Evolutionary conservation across 2,329 filamentous ascomycete genomes (phyloP).

Genomic region (Stachybotrys echinatus): DNA sequence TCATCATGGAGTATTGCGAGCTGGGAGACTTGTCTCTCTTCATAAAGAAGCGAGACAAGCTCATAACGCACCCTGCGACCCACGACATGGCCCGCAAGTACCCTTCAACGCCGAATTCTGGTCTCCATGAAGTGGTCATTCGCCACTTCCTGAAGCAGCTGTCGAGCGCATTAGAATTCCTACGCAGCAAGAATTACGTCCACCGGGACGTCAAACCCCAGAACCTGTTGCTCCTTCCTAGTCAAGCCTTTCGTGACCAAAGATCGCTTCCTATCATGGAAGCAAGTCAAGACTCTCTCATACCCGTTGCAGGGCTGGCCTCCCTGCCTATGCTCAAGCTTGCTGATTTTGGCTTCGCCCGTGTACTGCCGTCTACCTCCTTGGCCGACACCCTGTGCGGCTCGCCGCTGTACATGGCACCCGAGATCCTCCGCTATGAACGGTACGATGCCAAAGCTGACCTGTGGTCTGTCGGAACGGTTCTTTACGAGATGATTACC

Average conservation of each 20-base stretch:
- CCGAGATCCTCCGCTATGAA: constrained; percentile 94
- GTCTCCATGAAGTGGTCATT: constrained; percentile 94
- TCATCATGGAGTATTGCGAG: constrained; percentile 98
- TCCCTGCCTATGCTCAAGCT: constrained; percentile 95
- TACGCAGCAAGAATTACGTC: constrained; percentile 79
- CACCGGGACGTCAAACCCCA: constrained; percentile 98
- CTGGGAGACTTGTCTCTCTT: constrained; percentile 91
- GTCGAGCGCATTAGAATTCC: constrained; percentile 82
- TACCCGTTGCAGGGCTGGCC: constrained; percentile 72
- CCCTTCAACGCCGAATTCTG: constrained; percentile 73
- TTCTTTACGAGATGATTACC: constrained; percentile 91
- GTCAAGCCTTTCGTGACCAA: constrained; percentile 62
- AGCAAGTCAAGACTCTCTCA: constrained; percentile 73
- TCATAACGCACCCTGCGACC: constrained; percentile 74
- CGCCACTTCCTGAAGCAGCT: constrained; percentile 96
- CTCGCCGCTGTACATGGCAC: constrained; percentile 97
- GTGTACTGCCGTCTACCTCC: constrained; percentile 83
- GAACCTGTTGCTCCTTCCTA: constrained; percentile 85
- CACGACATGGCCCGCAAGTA: constrained; percentile 92
- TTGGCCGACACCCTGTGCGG: constrained; percentile 95
- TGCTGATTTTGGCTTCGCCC: constrained; percentile 97
- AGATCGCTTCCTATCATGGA: constrained; percentile 57
- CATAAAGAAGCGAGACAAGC: constrained; percentile 86
- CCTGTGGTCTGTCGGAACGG: constrained; percentile 95
- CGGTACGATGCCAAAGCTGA: constrained; percentile 97